phyloP scores from a whole-genome alignment of 2,329 filamentous ascomycete species.

The Trichoderma breve region DNA sequence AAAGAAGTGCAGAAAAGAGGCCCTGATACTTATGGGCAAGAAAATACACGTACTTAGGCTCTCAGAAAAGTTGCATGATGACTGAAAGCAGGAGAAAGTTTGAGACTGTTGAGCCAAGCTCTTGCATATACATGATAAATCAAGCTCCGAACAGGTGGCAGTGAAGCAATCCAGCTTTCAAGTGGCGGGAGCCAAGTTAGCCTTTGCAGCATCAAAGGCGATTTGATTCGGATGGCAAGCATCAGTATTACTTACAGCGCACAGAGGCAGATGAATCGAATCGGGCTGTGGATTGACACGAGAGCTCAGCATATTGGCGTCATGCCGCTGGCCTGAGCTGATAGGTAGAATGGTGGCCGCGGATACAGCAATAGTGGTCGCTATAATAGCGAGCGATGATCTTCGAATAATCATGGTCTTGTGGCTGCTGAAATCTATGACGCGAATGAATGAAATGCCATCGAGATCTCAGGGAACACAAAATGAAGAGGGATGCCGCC shows the following conservation, averaged over 20 bases:
- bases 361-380: not conserved
- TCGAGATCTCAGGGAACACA: not conserved
- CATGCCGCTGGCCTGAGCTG: not conserved
- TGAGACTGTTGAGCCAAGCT: not conserved
- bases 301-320: not conserved
- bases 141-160: not conserved
- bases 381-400: slow-evolving; percentile 4
- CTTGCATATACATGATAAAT: slow-evolving; percentile 11
- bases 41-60: not conserved
- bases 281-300: not conserved
- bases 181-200: not conserved
- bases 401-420: not conserved
- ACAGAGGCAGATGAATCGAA: not conserved
- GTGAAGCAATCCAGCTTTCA: slow-evolving; percentile 7
- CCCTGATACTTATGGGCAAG: not conserved
- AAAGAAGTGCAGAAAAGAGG: not conserved
- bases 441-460: not conserved
- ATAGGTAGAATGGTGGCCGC: not conserved
- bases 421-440: not conserved
- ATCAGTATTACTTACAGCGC: not conserved
- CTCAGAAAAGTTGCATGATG: slow-evolving; percentile 15
- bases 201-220: not conserved
- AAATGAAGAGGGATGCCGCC: not conserved
- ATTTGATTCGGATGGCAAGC: not conserved
- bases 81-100: not conserved